Evolutionary conservation across 2,329 filamentous ascomycete species (phyloP).

Genomic region (Xylaria sp.): DNA sequence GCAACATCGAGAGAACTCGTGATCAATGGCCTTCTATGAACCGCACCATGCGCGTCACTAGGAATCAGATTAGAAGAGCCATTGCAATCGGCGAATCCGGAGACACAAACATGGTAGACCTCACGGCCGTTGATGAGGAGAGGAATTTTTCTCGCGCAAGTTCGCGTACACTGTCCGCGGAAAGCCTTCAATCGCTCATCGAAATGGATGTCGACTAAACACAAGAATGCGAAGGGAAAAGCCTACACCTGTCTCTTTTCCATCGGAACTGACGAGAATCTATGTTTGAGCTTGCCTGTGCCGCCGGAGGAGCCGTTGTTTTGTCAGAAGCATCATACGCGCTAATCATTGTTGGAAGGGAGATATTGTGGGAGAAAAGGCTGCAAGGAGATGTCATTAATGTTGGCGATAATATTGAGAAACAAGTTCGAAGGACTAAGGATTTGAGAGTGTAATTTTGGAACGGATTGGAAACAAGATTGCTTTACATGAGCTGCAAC

Average conservation of each 20-base stretch:
- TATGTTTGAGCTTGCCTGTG: neutral
- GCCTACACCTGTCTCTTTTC: neutral
- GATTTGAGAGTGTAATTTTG: neutral
- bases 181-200: conserved; percentile 29
- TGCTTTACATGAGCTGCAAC: neutral
- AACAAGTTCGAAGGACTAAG: neutral
- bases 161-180: conserved; percentile 29
- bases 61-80: neutral
- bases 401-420: neutral
- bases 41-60: neutral
- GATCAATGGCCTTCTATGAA: neutral
- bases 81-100: conserved; percentile 14
- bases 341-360: neutral
- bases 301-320: neutral
- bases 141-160: conserved; percentile 25
- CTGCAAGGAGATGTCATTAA: too few species aligned
- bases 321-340: neutral
- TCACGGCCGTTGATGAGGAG: neutral
- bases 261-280: neutral
- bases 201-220: conserved; percentile 12
- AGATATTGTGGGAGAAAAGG: neutral
- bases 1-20: conserved; percentile 5
- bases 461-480: too few species aligned
- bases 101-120: conserved; percentile 14
- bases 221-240: neutral